These are phyloP conservation scores for Bretschneidera sinensis DNA, from an alignment of 345 rosid genomes.

Conservation along the genomic window DNA sequence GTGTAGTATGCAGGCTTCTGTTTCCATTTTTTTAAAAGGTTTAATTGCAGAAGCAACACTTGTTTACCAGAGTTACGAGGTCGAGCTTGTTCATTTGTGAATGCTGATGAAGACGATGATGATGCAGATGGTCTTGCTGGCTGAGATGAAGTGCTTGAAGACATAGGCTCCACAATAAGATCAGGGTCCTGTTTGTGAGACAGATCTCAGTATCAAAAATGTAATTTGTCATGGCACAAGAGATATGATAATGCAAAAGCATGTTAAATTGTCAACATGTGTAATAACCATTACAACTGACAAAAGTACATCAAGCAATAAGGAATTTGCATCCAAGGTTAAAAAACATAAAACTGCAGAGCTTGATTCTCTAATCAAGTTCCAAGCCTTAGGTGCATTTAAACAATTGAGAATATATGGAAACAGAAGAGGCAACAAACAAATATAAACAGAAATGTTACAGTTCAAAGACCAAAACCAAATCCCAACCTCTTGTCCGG, in stretches of 20 bases:
- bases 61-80: conserved; percentile 52
- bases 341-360: too few species aligned
- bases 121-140: conserved; percentile 51
- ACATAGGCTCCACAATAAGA: conserved; percentile 80
- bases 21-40: neutral
- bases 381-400: too few species aligned
- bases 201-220: neutral
- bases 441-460: too few species aligned
- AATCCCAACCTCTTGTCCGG: too few species aligned
- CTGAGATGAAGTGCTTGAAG: conserved; percentile 53
- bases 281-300: too few species aligned
- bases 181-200: conserved; percentile 74
- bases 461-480: too few species aligned
- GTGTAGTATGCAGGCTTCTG: neutral
- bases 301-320: neutral
- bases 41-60: neutral
- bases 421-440: too few species aligned
- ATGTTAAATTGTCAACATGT: too few species aligned
- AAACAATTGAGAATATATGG: too few species aligned
- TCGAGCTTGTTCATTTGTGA: conserved; percentile 46
- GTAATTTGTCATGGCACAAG: neutral
- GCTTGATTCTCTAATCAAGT: too few species aligned
- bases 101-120: conserved; percentile 46
- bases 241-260: neutral
- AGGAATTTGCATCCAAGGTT: too few species aligned